Evolutionary conservation across 2,329 filamentous ascomycete species (phyloP).

Genomic region (Pseudogymnoascus sp.): DNA sequence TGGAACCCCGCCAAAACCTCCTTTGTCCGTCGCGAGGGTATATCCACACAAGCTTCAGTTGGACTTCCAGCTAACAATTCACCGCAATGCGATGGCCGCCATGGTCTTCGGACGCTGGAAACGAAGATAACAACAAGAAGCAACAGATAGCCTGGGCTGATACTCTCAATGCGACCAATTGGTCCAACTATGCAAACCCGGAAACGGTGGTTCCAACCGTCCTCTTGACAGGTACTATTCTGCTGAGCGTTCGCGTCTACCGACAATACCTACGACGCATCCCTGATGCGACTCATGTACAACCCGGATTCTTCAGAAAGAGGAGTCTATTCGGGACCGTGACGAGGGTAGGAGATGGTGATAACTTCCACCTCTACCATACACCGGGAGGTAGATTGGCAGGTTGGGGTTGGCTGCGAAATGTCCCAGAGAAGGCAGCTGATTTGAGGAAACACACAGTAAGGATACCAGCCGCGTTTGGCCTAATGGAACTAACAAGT

Average conservation of each 20-base stretch:
- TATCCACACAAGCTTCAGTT: constrained; percentile 4
- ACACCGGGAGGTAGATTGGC: constrained; percentile 80
- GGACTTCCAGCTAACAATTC: constrained; percentile 1
- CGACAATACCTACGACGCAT: constrained; percentile 76
- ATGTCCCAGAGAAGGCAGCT: constrained; percentile 59
- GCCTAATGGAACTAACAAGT: constrained; percentile 12
- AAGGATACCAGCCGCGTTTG: constrained; percentile 24
- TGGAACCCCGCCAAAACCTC: constrained; percentile 7
- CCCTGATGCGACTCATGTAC: constrained; percentile 66
- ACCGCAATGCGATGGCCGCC: constrained; percentile 40
- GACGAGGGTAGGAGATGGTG: constrained; percentile 91
- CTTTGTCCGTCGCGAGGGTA: neutral
- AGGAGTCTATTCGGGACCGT: constrained; percentile 76
- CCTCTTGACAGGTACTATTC: constrained; percentile 46
- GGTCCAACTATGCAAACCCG: constrained; percentile 47
- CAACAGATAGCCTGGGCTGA: constrained; percentile 33
- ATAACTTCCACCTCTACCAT: constrained; percentile 91
- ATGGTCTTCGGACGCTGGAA: constrained; percentile 32
- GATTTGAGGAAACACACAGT: constrained; percentile 72
- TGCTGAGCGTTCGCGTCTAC: constrained; percentile 53
- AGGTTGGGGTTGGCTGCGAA: constrained; percentile 88
- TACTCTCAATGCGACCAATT: constrained; percentile 40
- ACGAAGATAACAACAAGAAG: constrained; percentile 25
- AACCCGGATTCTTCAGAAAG: constrained; percentile 63
- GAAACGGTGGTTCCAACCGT: constrained; percentile 45